Conservation (phyloP, 2,329 filamentous ascomycete genomes). For the Acrocalymma vagum region DNA sequence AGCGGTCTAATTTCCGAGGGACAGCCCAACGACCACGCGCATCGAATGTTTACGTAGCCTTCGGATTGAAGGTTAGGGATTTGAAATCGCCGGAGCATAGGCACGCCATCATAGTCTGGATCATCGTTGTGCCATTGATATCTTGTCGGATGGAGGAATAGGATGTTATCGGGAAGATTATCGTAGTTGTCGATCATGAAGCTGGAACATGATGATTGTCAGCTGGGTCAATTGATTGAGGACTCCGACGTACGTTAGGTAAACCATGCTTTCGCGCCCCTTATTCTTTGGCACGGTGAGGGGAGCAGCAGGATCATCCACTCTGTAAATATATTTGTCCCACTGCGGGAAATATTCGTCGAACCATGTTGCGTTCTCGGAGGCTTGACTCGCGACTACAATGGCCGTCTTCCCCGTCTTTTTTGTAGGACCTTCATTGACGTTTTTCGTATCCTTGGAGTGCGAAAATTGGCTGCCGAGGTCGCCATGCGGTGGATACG, state of each 20-base stretch:
- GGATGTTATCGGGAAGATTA: conserved; percentile 48
- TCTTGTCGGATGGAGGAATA: conserved; percentile 53
- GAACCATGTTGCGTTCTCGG: conserved; percentile 53
- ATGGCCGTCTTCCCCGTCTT: conserved; percentile 37
- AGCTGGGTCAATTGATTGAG: conserved; percentile 2
- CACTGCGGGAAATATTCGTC: conserved; percentile 47
- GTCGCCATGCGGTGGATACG: neutral
- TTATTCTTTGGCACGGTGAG: conserved; percentile 57
- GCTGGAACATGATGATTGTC: conserved; percentile 25
- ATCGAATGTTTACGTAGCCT: conserved; percentile 64
- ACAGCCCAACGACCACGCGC: conserved; percentile 62
- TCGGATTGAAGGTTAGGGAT: conserved; percentile 57
- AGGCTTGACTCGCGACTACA: conserved; percentile 48
- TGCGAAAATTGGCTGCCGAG: conserved; percentile 1
- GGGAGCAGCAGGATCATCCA: conserved; percentile 48
- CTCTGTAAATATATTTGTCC: conserved; percentile 53
- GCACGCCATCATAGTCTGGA: conserved; percentile 60
- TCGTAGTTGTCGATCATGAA: conserved; percentile 54
- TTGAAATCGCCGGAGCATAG: conserved; percentile 59
- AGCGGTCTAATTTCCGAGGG: conserved; percentile 60
- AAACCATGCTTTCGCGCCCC: conserved; percentile 60
- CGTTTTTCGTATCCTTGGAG: conserved; percentile 17
- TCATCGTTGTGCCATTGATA: conserved; percentile 63
- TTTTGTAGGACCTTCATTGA: conserved; percentile 14
- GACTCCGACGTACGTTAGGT: conserved; percentile 52